A percentile compares a stretch with the other conserved stretches of the same genome.
phyloP scores from a whole-genome alignment of 768 basidiomycete species.

The Suillus subalutaceus region DNA sequence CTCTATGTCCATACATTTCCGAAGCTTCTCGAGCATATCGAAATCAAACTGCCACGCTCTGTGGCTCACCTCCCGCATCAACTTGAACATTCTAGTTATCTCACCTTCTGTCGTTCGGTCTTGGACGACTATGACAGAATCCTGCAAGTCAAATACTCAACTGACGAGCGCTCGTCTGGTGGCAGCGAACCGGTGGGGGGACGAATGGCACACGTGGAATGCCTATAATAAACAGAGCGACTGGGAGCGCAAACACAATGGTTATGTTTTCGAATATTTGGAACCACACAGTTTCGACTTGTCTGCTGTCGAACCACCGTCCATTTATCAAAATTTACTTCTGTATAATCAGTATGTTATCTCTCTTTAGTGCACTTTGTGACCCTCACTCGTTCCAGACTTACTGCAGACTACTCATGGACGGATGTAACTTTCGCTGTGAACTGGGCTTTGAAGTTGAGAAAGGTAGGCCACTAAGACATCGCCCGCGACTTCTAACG shows the following conservation, averaged over 20 bases:
- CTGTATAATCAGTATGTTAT: slow-evolving; percentile 8
- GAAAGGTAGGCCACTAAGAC: neutral
- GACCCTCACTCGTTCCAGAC: too few relatives aligned
- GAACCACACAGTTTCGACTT: slow-evolving; percentile 2
- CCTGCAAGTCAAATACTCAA: neutral
- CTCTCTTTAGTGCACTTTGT: neutral
- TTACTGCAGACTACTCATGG: too few relatives aligned
- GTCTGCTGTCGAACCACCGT: neutral
- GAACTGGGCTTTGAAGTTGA: neutral
- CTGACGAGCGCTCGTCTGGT: neutral
- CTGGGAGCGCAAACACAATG: neutral
- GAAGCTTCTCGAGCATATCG: neutral
- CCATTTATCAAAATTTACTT: slow-evolving; percentile 3
- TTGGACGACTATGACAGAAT: neutral
- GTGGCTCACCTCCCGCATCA: neutral
- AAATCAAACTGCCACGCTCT: too few relatives aligned
- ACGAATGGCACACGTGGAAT: slow-evolving; percentile 4
- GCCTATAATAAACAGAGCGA: neutral
- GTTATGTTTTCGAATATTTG: slow-evolving; percentile 8
- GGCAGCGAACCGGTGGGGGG: slow-evolving; percentile 1
- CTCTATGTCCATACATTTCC: slow-evolving; percentile 10
- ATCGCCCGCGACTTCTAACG: neutral
- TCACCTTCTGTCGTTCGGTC: slow-evolving; percentile 9
- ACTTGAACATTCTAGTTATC: neutral
- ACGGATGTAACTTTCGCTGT: too few relatives aligned